A percentile compares a stretch with the other conserved stretches of the same genome.
Conservation (phyloP, 768 basidiomycete genomes). For the Vararia minispora region DNA sequence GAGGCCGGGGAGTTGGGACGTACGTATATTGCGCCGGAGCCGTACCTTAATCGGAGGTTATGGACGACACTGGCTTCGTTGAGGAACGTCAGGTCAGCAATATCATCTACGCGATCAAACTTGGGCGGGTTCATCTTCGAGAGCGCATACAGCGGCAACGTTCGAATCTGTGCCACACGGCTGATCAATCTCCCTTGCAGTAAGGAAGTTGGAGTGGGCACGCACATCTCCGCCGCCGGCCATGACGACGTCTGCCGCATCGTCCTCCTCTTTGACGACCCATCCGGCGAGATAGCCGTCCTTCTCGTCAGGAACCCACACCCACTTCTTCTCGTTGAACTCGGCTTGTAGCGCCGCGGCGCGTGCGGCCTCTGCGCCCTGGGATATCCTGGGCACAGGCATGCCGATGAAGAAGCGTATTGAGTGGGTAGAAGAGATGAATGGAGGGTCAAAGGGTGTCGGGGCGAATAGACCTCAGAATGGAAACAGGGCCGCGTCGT, state of each 20-base stretch:
- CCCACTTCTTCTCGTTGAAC: conserved; percentile 98
- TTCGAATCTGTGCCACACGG: conserved; percentile 35
- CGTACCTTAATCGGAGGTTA: conserved; percentile 86
- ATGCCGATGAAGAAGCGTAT: conserved; percentile 14
- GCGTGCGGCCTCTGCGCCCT: conserved; percentile 56
- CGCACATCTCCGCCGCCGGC: conserved; percentile 74
- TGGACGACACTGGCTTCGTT: conserved; percentile 99
- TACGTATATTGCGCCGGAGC: conserved; percentile 87
- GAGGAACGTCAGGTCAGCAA: conserved; percentile 93
- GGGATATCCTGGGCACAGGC: conserved; percentile 26
- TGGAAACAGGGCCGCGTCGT: no score
- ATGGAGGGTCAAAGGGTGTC: background rate
- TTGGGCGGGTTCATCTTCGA: conserved; percentile 99
- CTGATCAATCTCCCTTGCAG: conserved; percentile 20
- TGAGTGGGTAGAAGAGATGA: background rate
- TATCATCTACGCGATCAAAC: conserved; percentile 96
- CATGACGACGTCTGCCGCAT: conserved; percentile 75
- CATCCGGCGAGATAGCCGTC: conserved; percentile 93
- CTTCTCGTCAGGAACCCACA: conserved; percentile 90
- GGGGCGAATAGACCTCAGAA: no score
- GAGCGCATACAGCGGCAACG: conserved; percentile 66
- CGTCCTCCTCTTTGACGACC: conserved; percentile 82
- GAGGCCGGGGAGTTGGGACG: conserved; percentile 25
- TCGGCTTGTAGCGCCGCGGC: conserved; percentile 88
- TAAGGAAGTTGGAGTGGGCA: conserved; percentile 6